Percentiles rank a stretch among this genome's conserved stretches.
phyloP scores from a whole-genome alignment of 768 basidiomycete species.

The Leucocoprinus leucothites region DNA sequence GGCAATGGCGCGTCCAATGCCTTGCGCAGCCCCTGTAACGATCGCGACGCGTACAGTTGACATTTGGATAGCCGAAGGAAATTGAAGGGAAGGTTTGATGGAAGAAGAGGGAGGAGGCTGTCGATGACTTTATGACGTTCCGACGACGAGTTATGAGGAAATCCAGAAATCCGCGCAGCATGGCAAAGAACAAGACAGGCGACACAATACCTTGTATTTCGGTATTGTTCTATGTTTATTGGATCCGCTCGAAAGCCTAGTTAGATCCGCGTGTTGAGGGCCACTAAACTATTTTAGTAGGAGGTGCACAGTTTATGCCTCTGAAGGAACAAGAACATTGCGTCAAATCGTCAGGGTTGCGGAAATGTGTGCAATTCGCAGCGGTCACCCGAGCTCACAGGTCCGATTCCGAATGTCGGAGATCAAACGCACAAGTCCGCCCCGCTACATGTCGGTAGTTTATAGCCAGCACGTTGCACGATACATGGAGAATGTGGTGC shows the following conservation, averaged over 20 bases:
- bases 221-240: neutral
- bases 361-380: too few species aligned
- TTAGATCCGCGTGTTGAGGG: too few species aligned
- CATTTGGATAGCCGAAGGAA: neutral
- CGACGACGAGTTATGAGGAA: neutral
- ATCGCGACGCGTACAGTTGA: conserved; percentile 24
- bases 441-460: neutral
- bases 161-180: neutral
- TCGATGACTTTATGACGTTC: too few species aligned
- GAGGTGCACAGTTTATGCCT: neutral
- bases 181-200: neutral
- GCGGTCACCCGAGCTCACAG: too few species aligned
- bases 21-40: conserved; percentile 39
- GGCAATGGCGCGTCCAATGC: conserved; percentile 41
- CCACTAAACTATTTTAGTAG: neutral
- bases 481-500: too few species aligned
- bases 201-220: too few species aligned
- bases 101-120: neutral
- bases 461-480: too few species aligned
- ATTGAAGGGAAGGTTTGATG: neutral
- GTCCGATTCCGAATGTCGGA: neutral
- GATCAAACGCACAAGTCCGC: neutral
- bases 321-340: neutral
- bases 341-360: too few species aligned
- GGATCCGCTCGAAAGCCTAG: neutral